Percentiles rank a stretch among this genome's conserved stretches.
Conservation (phyloP, 1,139 yeast species). For the Suhomyces wounanorum region DNA sequence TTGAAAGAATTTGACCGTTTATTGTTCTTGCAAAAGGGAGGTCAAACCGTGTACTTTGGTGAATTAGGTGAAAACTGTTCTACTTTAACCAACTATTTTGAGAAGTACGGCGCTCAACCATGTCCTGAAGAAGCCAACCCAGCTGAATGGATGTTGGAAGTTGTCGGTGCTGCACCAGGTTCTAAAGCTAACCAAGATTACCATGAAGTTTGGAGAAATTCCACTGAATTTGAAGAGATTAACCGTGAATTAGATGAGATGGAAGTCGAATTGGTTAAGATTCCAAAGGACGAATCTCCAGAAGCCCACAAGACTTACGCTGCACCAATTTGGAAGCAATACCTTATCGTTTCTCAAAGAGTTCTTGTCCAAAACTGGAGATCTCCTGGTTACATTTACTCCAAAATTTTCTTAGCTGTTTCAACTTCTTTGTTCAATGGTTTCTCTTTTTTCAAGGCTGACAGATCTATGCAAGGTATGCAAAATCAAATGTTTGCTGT, state of each 20-base stretch:
- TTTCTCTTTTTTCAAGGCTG: constrained; percentile 71
- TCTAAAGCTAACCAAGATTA: constrained; percentile 38
- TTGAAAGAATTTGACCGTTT: constrained; percentile 71
- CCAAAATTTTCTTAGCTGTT: constrained; percentile 57
- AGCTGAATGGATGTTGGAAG: constrained; percentile 60
- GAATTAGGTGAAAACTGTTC: constrained; percentile 64
- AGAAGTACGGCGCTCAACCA: constrained; percentile 49
- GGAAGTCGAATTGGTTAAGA: constrained; percentile 31
- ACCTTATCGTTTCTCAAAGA: constrained; percentile 52
- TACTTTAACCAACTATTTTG: constrained; percentile 56
- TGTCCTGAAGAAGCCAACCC: constrained; percentile 53
- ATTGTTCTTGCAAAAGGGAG: constrained; percentile 48
- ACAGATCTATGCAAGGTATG: constrained; percentile 57
- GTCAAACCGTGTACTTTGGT: constrained; percentile 79
- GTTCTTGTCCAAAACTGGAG: constrained; percentile 71
- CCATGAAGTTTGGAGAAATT: constrained; percentile 36
- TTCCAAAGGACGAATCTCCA: constrained; percentile 27
- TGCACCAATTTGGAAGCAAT: constrained; percentile 49
- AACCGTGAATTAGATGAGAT: constrained; percentile 27
- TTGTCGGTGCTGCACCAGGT: constrained; percentile 44
- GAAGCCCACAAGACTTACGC: constrained; percentile 43
- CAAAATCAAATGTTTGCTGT: constrained; percentile 59
- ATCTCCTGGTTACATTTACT: constrained; percentile 70
- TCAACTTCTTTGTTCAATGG: constrained; percentile 66
- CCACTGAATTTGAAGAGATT: constrained; percentile 28